A percentile compares a stretch with the other conserved stretches of the same genome.
Conservation (phyloP, 495 filamentous ascomycete genomes). For the Coniosporium apollinis region DNA sequence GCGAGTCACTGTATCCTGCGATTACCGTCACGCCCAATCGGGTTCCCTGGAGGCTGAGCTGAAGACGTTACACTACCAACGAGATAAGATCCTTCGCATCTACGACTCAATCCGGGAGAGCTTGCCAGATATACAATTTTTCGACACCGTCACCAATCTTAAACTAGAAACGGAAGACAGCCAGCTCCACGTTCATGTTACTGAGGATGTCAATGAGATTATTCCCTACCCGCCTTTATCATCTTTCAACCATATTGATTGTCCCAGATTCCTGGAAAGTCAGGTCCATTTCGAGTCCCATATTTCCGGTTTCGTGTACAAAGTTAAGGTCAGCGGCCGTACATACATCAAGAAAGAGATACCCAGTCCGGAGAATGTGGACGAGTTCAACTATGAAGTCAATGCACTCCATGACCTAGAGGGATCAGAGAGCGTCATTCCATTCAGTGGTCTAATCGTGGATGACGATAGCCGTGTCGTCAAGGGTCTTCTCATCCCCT, state of each 20-base stretch:
- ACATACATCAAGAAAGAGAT: conserved; percentile 95
- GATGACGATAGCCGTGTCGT: conserved; percentile 59
- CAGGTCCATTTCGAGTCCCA: conserved; percentile 76
- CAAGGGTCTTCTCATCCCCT: conserved; percentile 83
- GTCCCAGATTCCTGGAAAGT: conserved; percentile 49
- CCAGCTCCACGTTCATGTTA: conserved; percentile 87
- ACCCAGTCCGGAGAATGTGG: conserved; percentile 85
- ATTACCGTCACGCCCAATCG: conserved; percentile 67
- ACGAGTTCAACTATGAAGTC: conserved; percentile 96
- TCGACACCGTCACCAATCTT: conserved; percentile 87
- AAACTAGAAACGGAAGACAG: conserved; percentile 85
- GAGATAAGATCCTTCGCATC: conserved; percentile 86
- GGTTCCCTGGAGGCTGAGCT: conserved; percentile 80
- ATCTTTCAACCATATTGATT: conserved; percentile 59
- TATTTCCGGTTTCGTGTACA: conserved; percentile 94
- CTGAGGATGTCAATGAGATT: conserved; percentile 94
- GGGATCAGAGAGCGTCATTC: conserved; percentile 60
- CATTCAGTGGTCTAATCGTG: conserved; percentile 76
- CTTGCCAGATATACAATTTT: conserved; percentile 82
- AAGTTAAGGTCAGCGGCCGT: conserved; percentile 51
- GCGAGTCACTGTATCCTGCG: conserved; percentile 81
- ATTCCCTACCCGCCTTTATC: conserved; percentile 69
- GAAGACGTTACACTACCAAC: conserved; percentile 59
- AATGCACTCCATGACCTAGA: conserved; percentile 69
- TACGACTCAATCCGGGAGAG: conserved; percentile 94